phyloP scores from a whole-genome alignment of 495 filamentous ascomycete species.

The Thermochaetoides thermophila region DNA sequence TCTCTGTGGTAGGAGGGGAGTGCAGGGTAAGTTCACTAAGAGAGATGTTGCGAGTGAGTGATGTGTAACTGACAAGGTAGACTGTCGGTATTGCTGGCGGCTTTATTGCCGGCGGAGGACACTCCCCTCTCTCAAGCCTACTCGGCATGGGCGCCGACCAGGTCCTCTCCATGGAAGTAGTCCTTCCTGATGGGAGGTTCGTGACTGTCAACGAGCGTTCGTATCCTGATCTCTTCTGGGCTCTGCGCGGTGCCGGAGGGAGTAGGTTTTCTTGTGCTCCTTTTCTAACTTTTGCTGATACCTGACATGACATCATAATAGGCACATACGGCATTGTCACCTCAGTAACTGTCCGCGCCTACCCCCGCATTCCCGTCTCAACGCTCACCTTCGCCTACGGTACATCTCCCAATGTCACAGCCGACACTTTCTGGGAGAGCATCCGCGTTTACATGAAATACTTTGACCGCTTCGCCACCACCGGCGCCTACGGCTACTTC shows the following conservation, averaged over 20 bases:
- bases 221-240: slow-evolving; percentile 52
- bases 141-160: slow-evolving; percentile 41
- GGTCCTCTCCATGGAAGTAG: slow-evolving; percentile 39
- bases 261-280: slow-evolving; percentile 8
- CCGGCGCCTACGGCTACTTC: slow-evolving; percentile 42
- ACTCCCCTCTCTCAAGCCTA: slow-evolving; percentile 26
- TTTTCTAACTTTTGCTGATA: too few species aligned
- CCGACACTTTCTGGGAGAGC: slow-evolving; percentile 36
- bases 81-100: slow-evolving; percentile 40
- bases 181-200: slow-evolving; percentile 40
- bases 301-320: too few species aligned
- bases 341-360: slow-evolving; percentile 32
- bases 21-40: slow-evolving; percentile 21
- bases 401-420: slow-evolving; percentile 19
- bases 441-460: slow-evolving; percentile 29
- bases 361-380: slow-evolving; percentile 25
- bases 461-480: slow-evolving; percentile 33
- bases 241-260: slow-evolving; percentile 43
- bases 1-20: slow-evolving; percentile 35
- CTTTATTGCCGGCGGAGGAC: slow-evolving; percentile 40
- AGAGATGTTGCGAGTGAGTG: neutral
- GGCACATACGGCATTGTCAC: slow-evolving; percentile 46
- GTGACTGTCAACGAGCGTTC: slow-evolving; percentile 34
- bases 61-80: slow-evolving; percentile 7
- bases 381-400: slow-evolving; percentile 21